phyloP scores from a whole-genome alignment of 306 rosid species.

The Dalbergia cochinchinensis region DNA sequence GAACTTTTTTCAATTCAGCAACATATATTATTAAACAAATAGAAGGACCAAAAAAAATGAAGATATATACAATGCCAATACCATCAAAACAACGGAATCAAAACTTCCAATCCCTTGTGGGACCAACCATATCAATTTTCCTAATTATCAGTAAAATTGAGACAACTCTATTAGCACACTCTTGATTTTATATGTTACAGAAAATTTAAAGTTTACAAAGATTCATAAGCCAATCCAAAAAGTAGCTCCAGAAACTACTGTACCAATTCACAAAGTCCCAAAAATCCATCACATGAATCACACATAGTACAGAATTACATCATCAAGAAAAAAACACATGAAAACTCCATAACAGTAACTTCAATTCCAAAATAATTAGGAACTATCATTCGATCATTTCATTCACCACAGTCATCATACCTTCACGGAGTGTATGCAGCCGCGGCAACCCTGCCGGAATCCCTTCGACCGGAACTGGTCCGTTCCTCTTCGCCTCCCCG shows the following conservation, averaged over 20 bases:
- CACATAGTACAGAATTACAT: slow-evolving; percentile 11
- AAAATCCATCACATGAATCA: slow-evolving; percentile 2
- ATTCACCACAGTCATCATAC: slow-evolving; percentile 54
- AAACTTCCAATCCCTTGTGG: background rate
- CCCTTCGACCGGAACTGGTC: slow-evolving; percentile 56
- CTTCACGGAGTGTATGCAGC: slow-evolving; percentile 75
- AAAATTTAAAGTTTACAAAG: background rate
- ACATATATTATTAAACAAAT: background rate
- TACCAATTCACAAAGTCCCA: slow-evolving; percentile 25
- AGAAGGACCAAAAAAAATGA: background rate
- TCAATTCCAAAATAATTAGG: background rate
- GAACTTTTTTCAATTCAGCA: slow-evolving; percentile 1
- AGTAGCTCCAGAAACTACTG: background rate
- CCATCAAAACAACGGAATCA: slow-evolving; percentile 17
- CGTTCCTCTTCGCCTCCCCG: slow-evolving; percentile 64
- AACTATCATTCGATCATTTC: no score
- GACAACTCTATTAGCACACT: background rate
- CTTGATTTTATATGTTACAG: background rate
- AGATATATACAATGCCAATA: background rate
- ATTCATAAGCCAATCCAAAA: slow-evolving; percentile 14
- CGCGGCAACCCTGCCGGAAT: slow-evolving; percentile 83
- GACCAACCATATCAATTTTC: background rate
- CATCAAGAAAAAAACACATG: background rate
- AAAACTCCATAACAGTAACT: background rate
- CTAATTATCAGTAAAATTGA: slow-evolving; percentile 5